Percentiles rank a stretch among this genome's conserved stretches.
phyloP scores from a whole-genome alignment of 352 stramenopile genomes.

The Pythium dissotocum region DNA sequence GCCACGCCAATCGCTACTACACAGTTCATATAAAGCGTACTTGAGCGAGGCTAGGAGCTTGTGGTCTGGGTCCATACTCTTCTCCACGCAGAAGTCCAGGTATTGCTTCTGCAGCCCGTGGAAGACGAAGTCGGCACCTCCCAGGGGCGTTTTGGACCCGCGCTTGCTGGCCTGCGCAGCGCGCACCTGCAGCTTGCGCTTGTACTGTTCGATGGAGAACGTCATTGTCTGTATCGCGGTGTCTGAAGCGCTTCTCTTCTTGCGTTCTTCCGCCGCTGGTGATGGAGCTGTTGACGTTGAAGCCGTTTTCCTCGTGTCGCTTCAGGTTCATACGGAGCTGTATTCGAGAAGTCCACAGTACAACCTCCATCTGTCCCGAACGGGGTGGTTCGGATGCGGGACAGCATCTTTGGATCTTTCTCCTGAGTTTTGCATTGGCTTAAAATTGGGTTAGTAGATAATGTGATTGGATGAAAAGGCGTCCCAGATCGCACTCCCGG shows the following conservation, averaged over 20 bases:
- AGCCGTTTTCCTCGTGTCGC: slow-evolving; percentile 9
- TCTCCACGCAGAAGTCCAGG: slow-evolving; percentile 56
- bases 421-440: slow-evolving; percentile 18
- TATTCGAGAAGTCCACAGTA: slow-evolving; percentile 17
- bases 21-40: not conserved
- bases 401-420: slow-evolving; percentile 27
- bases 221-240: slow-evolving; percentile 4
- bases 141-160: not conserved
- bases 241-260: not conserved
- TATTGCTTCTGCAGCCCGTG: slow-evolving; percentile 46
- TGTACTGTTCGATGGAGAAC: slow-evolving; percentile 67
- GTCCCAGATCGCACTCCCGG: not conserved
- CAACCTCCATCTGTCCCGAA: slow-evolving; percentile 7
- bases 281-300: not conserved
- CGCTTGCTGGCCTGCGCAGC: slow-evolving; percentile 25
- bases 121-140: slow-evolving; percentile 20
- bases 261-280: not conserved
- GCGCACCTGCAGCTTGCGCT: slow-evolving; percentile 52
- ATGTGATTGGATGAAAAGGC: slow-evolving; percentile 10
- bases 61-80: slow-evolving; percentile 47
- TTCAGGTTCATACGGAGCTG: slow-evolving; percentile 4
- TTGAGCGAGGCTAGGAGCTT: slow-evolving; percentile 45
- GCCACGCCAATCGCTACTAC: not conserved
- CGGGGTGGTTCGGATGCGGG: not conserved
- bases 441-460: not conserved